Evolutionary conservation across 2,329 filamentous ascomycete genomes (phyloP), one percentile per base, ranked within the genome.

Genomic region (Aspergillus sclerotialis): DNA sequence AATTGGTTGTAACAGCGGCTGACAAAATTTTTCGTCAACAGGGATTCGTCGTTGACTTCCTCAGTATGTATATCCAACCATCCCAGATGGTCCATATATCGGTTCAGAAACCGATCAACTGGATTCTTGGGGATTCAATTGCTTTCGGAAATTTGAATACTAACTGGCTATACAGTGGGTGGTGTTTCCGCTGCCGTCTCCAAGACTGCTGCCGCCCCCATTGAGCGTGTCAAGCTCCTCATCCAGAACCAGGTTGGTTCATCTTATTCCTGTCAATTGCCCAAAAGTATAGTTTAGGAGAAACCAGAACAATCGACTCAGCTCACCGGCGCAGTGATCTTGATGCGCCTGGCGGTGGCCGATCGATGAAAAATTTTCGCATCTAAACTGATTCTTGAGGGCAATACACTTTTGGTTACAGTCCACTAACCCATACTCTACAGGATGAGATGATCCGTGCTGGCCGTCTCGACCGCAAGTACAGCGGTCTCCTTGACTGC

Each of bases 221-320:
- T 98, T 62, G 92, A 98, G 89, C 92, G 92, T 88, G 84, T 98
- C 76, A 98, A 98, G 89, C 92, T 98, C 67, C 86, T 98, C 66
- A 93, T 98, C 77, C 92, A 98, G 81, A 98, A 98, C 79, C 92
- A 98, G 84, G 89, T 94, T 80, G 55, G 87, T 76, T 36, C 36
- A 40, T 16, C 28, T 40, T 32, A 26, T 23, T 30, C 25, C 7
- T 13, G 13, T 7, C 11, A n/a, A 14, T 7, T 7, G 5, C 26
- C 7, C 16, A 33, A 12, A 23, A 19, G n/a, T 10, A 17, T 8
- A 19, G n/a, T 10, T 11, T 8, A 19, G 13, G 13, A 12, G 36
- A 30, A 32, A 29, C 37, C 40, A 32, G 40, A 34, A 39, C 26
- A 12, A 28, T 13, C 19, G 19, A 23, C 19, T 14, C 11, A 13